Evolutionary conservation across 2,329 filamentous ascomycete genomes (phyloP).

Genomic region (Xylogone sp.): DNA sequence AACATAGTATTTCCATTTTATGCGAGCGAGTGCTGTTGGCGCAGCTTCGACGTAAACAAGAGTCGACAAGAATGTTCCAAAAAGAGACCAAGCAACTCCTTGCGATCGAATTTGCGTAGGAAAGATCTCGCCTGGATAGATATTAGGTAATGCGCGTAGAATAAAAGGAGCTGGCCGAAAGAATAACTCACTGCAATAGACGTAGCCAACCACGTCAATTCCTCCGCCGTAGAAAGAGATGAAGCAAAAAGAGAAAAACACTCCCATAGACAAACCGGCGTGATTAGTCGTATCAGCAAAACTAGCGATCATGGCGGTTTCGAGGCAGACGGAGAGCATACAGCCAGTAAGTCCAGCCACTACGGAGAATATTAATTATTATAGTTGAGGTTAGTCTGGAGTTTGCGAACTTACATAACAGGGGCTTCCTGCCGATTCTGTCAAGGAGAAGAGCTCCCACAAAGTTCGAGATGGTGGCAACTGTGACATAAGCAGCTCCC

Average conservation of each 20-base stretch:
- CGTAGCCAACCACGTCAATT: neutral
- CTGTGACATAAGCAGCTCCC: slow-evolving; percentile 40
- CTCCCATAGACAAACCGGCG: slow-evolving; percentile 1
- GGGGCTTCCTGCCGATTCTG: slow-evolving; percentile 1
- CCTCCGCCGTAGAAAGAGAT: neutral
- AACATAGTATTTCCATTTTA: slow-evolving; percentile 29
- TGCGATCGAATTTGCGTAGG: slow-evolving; percentile 28
- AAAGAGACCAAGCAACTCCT: slow-evolving; percentile 14
- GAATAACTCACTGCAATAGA: neutral
- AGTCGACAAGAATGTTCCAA: slow-evolving; percentile 23
- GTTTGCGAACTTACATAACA: neutral
- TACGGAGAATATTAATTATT: neutral
- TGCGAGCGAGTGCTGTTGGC: slow-evolving; percentile 13
- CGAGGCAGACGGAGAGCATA: neutral
- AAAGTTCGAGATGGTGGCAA: slow-evolving; percentile 35
- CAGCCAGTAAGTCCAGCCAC: neutral
- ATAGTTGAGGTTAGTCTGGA: neutral
- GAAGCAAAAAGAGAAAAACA: slow-evolving; percentile 5
- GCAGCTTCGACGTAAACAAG: slow-evolving; percentile 19
- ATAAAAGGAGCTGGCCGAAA: neutral
- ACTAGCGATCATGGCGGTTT: neutral
- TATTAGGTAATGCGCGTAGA: neutral
- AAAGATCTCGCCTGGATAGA: slow-evolving; percentile 25
- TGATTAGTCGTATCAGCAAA: slow-evolving; percentile 3
- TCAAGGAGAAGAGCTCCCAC: slow-evolving; percentile 34